These are phyloP conservation scores for Penicillium paxilli DNA, from an alignment of 495 filamentous ascomycete genomes.

Conservation along the genomic window DNA sequence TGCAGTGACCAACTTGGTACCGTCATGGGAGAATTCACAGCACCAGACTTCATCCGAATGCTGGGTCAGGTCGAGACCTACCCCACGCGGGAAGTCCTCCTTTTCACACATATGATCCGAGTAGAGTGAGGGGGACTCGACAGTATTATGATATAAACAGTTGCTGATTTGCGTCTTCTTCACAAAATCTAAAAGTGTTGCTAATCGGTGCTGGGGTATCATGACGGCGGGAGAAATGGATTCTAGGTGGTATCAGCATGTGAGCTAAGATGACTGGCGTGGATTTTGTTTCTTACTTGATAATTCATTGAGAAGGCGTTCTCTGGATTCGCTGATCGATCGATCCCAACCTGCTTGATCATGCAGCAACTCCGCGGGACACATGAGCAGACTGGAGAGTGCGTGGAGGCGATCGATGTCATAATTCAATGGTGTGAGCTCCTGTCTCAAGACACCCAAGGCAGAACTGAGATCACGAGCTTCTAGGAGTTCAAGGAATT, in stretches of 20 bases:
- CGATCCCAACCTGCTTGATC: conserved; percentile 88
- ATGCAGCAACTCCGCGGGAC: conserved; percentile 75
- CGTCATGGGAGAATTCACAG: conserved; percentile 87
- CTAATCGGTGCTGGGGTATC: conserved; percentile 94
- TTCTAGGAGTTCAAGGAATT: conserved; percentile 91
- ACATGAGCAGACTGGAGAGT: conserved; percentile 91
- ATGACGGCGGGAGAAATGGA: conserved; percentile 97
- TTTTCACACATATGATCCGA: conserved; percentile 83
- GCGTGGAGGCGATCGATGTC: conserved; percentile 75
- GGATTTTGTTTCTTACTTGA: conserved; percentile 62
- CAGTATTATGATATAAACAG: conserved; percentile 87
- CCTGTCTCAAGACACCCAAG: conserved; percentile 76
- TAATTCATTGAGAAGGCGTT: conserved; percentile 72
- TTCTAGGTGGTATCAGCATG: conserved; percentile 54
- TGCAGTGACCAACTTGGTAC: conserved; percentile 77
- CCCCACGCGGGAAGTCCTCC: conserved; percentile 71
- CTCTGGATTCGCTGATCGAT: conserved; percentile 73
- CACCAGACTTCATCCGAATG: conserved; percentile 90
- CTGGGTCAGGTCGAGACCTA: conserved; percentile 64
- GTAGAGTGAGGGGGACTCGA: conserved; percentile 80
- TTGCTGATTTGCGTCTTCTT: conserved; percentile 78
- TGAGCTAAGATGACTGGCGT: background rate
- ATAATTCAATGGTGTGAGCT: conserved; percentile 84
- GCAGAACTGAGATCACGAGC: conserved; percentile 69
- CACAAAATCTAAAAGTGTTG: conserved; percentile 75